These are phyloP conservation scores for Physaria fendleri DNA, from an alignment of 345 rosid genomes.

Conservation along the genomic window DNA sequence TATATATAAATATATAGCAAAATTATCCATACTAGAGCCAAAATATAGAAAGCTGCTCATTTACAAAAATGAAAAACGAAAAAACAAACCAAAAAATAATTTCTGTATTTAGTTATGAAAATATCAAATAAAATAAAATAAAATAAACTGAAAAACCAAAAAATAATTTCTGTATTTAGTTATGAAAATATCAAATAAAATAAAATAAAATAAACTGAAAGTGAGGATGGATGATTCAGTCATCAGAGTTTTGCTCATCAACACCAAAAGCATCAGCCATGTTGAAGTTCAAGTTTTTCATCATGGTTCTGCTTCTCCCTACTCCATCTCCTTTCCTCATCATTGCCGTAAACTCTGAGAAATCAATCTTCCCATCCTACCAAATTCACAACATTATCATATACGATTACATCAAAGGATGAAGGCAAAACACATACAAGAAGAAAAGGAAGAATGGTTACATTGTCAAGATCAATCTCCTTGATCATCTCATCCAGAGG, in stretches of 20 bases:
- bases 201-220: not conserved
- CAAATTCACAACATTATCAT: no score
- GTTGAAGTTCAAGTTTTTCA: conserved; percentile 63
- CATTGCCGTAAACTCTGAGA: conserved; percentile 68
- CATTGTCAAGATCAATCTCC: conserved; percentile 92
- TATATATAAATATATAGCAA: no score
- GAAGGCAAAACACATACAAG: no score
- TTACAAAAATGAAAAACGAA: conserved; percentile 6
- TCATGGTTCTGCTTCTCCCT: conserved; percentile 66
- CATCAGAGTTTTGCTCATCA: conserved; percentile 15
- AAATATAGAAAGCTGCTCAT: conserved; percentile 10
- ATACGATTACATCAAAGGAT: no score
- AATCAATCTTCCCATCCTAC: conserved; percentile 34
- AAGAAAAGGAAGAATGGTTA: conserved; percentile 19
- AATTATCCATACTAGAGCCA: not conserved
- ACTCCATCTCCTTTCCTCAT: conserved; percentile 69
- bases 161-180: no score
- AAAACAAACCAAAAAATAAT: not conserved
- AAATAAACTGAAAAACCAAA: not conserved
- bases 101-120: not conserved
- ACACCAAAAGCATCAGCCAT: conserved; percentile 69
- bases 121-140: not conserved
- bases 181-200: not conserved
- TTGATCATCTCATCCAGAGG: conserved; percentile 75
- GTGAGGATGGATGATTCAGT: not conserved